Evolutionary conservation across 495 filamentous ascomycete genomes (phyloP), one percentile per base, ranked within the genome.

Genomic region (Lineolata rhizophorae): DNA sequence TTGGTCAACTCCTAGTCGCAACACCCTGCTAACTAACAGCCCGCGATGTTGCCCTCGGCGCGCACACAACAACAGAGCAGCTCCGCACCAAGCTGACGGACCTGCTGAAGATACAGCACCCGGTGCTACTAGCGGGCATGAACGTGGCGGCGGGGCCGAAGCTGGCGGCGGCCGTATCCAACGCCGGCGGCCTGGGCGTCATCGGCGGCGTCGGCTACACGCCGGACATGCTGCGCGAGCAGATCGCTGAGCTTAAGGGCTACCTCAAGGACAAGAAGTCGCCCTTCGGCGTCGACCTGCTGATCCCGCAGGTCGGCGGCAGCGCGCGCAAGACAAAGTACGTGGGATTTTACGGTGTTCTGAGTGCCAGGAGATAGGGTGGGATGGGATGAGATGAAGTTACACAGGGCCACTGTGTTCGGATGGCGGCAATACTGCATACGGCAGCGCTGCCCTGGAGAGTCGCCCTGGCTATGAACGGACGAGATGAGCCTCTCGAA

Each of bases 91-190:
- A 78, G 31, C 59, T 82, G 49, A 97, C 87, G 43, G 82, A 90
- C 65, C 77, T 92, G 41, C 74, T 95, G 56, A 76, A 76, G 65
- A 94, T 97, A 64, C 83, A 93, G 46, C 87, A 95, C 58, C 87
- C 87, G 19, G 62, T 97, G 50, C 62, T 95, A 47, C 72, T 95
- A 38, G 87, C 87, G 41, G 87, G 87, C 46, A 97, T 97, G 87
- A 95, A 95, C 64, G 90, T 95, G 37, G 90, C 87, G 30, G 90
- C 87, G 30, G 87, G 87, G 29, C 90, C 90, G 29, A 91, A 84
- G 65, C 72, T 97, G 49, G 90, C 87, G 26, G 87, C 87, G 13
- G 87, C 87, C 6, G 87, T 97, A 44, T 90, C 87, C 36, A 93
- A 97, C 57, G 87, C 87, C 19, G 87, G 87, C 40, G 87, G 87